Percentiles rank a stretch among this genome's conserved stretches.
Evolutionary conservation across 2,329 filamentous ascomycete genomes (phyloP).

Genomic region (Apiospora saccharicola): DNA sequence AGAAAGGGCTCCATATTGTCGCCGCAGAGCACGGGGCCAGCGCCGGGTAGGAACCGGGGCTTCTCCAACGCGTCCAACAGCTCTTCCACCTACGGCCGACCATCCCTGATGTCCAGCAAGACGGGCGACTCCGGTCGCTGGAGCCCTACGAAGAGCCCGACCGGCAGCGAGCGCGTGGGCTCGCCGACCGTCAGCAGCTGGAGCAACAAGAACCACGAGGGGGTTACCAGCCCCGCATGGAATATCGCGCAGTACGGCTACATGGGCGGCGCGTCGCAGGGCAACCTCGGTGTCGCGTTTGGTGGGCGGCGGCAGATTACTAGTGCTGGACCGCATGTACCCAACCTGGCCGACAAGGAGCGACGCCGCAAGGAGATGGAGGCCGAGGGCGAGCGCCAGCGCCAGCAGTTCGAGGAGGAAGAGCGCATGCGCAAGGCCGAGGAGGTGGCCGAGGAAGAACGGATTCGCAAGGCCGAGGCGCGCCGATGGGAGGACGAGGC

Average conservation of each 20-base stretch:
- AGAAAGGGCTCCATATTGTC: conserved; percentile 63
- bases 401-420: conserved; percentile 61
- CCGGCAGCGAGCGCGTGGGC: conserved; percentile 54
- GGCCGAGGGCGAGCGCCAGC: conserved; percentile 67
- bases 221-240: conserved; percentile 87
- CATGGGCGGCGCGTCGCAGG: conserved; percentile 96
- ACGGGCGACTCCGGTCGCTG: conserved; percentile 62
- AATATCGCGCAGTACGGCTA: conserved; percentile 99
- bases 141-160: conserved; percentile 70
- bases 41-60: conserved; percentile 57
- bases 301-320: conserved; percentile 94
- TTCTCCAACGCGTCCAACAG: conserved; percentile 66
- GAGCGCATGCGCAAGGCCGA: conserved; percentile 55
- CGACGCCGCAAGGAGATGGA: conserved; percentile 64
- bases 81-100: conserved; percentile 54
- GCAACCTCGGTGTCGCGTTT: conserved; percentile 92
- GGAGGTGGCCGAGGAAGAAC: conserved; percentile 66
- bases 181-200: conserved; percentile 79
- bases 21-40: conserved; percentile 68
- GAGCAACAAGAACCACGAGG: conserved; percentile 86
- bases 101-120: conserved; percentile 53
- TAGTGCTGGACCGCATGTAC: conserved; percentile 78
- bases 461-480: conserved; percentile 68
- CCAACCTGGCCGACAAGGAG: conserved; percentile 85
- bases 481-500: conserved; percentile 72